Evolutionary conservation across 345 rosid species (phyloP), one percentile per base, ranked within the genome.

Genomic region (Capsella bursapastoris): DNA sequence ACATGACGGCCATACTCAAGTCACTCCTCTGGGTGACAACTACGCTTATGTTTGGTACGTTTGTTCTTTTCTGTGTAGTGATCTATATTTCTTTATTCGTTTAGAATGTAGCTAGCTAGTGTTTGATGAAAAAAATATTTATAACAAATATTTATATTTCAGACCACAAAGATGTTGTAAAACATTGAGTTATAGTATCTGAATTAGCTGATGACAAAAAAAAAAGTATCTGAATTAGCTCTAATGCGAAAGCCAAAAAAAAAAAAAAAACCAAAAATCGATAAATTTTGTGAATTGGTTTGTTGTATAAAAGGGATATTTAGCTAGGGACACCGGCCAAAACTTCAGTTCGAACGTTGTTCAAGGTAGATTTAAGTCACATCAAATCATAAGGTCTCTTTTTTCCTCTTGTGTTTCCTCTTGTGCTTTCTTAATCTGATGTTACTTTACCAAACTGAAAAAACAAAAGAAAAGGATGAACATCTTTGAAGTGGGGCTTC

Each of bases 11-110:
- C 81, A 69, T 27, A 71, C 64, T 3, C 43, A 41, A 65, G 57
- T 71, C 73, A 77, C 77, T 77, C 80, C 80, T 71, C 75, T 50
- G 16, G 72, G 50, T 71, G 73, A 66, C 81, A 78, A 71, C 73
- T 66, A 35, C 62, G 43, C 55, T 66, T 59, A 35, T 29, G 69
- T 66, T 78, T 48, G 57, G 66, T 48, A 77, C 55, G n/a, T 77
- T 56, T 64, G 18, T 51, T 56, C 40, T 3, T 5, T 18, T 12
- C 5, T 29, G 35, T 32, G 45, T 32, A 12, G n/a, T 31, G 7
- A 22, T 22, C 2, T 6, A 34, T 12, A 22, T 60, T 29, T 60
- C 37, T 45, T 45, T 44, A 22, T 22, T 22, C 25, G 1, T 2
- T 22, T 37, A 5, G 40, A 55, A 16, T 15, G 45, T 40, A 56